Evolutionary conservation across 176 grass and related monocot species (phyloP).

Genomic region (Avena eriantha): DNA sequence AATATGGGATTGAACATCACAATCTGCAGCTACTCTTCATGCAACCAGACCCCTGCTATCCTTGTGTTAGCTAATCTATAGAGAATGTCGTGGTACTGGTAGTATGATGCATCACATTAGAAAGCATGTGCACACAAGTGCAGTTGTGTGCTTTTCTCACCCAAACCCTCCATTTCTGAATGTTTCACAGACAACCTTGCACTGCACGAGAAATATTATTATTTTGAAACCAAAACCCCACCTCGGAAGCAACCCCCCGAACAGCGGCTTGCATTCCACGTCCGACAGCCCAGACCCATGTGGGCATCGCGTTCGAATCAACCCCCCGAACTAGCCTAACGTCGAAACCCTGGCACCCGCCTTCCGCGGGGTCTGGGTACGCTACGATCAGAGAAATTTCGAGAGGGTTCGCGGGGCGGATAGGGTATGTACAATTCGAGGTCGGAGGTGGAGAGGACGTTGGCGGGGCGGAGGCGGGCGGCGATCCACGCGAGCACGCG

Average conservation of each 20-base stretch:
- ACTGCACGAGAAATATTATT: neutral
- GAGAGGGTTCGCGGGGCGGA: neutral
- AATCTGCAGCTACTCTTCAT: neutral
- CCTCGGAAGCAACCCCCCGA: neutral
- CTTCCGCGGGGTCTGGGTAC: neutral
- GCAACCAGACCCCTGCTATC: neutral
- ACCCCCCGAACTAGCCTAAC: neutral
- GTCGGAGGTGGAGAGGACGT: conserved; percentile 76
- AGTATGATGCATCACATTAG: conserved; percentile 2
- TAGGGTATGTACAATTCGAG: conserved; percentile 62
- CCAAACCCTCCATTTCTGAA: conserved; percentile 30
- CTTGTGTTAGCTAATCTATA: neutral
- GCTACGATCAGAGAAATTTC: neutral
- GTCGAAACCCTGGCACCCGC: neutral
- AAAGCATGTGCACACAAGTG: conserved; percentile 37
- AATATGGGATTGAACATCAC: neutral
- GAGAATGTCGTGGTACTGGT: too few relatives aligned
- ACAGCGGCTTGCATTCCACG: neutral
- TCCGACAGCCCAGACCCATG: neutral
- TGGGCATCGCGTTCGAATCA: neutral
- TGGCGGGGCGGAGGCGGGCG: conserved; percentile 77
- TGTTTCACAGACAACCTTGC: conserved; percentile 22
- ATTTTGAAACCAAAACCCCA: conserved; percentile 16
- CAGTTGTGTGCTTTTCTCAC: conserved; percentile 33
- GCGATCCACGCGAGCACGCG: conserved; percentile 87